Base-by-base conservation (phyloP, 306 rosid genomes). In the Betula pendula region DNA sequence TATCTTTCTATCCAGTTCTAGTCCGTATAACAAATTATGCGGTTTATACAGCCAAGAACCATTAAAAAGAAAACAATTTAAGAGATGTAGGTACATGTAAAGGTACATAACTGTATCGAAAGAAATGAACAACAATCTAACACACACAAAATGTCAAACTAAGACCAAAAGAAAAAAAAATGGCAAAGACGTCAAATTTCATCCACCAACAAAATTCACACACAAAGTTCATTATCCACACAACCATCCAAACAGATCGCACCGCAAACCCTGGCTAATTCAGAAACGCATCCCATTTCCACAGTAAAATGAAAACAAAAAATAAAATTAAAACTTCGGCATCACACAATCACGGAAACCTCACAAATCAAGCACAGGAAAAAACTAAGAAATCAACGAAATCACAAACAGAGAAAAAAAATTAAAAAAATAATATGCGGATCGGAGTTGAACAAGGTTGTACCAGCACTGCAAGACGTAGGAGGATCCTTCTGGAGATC, bases 381-480 rank as follows among this genome's bases (percentile, higher is more conserved):
- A 4, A 25, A 50, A 3, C 38, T 40, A 8, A 58, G 29, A 59
- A 12, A 25, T 59, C 35, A 14, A 20, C 40, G 27, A 43, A 53
- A 10, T 16, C 20, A 27, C 8, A 40, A n/a, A 29, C 8, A 47
- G 45, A 35, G n/a, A 63, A 3, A 22, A 49, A 42, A 27, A 40
- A 8, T 2, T 27, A 16, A 16, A 75, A 20, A 4, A 4, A 4
- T 25, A 62, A 66, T 31, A 19, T 51, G 59, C 70, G 16, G 58
- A 16, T 22, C 27, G 49, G 4, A 74, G 22, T 24, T 25, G 14
- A 43, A 24, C 19, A 71, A 86, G 44, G 40, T 13, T 48, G 24
- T 80, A 80, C 93, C 93, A 74, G 93, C 93, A 67, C 93, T 89
- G 89, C 93, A 89, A 44, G 91, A 89, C 65, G 93, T 89, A 84